phyloP scores from a whole-genome alignment of 2,329 filamentous ascomycete genomes.

The Apiospora kogelbergensis region DNA sequence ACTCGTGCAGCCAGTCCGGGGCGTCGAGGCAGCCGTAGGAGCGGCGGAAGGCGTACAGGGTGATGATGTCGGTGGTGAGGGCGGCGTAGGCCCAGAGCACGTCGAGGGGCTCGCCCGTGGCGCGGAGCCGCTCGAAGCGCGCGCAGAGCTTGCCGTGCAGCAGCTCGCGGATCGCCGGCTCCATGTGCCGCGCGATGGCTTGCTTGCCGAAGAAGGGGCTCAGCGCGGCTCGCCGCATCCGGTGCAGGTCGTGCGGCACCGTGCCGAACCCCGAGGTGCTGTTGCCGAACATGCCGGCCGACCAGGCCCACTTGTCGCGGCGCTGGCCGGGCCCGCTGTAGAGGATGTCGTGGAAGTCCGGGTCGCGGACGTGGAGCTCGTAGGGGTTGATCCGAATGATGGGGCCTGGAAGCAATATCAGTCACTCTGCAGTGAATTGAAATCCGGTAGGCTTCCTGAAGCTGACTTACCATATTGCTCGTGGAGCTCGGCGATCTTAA shows the following conservation, averaged over 20 bases:
- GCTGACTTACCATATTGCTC: not conserved
- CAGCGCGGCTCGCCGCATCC: conserved; percentile 13
- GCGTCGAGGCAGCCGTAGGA: not conserved
- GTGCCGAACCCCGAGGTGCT: not conserved
- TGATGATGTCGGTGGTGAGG: conserved; percentile 9
- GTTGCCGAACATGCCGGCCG: not conserved
- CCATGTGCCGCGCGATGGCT: conserved; percentile 25
- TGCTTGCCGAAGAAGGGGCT: conserved; percentile 33
- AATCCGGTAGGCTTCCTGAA: too few relatives aligned
- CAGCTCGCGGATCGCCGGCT: conserved; percentile 27
- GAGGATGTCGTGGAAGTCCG: conserved; percentile 11
- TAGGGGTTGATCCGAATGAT: conserved; percentile 15
- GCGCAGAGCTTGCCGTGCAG: conserved; percentile 27
- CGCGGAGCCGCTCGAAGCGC: conserved; percentile 27
- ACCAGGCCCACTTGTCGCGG: conserved; percentile 13
- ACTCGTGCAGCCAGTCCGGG: not conserved
- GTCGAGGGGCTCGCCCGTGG: conserved; percentile 13
- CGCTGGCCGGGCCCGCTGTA: conserved; percentile 11
- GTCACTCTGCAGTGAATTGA: not conserved
- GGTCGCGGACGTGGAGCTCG: conserved; percentile 14
- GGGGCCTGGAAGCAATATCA: not conserved
- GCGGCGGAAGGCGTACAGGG: not conserved
- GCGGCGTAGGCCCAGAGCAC: conserved; percentile 20
- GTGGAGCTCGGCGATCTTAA: not conserved
- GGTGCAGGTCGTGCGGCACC: conserved; percentile 9